Evolutionary conservation across 2,329 filamentous ascomycete species (phyloP), one percentile per base, ranked within the genome.

Genomic region (Colletotrichum eremochloae): DNA sequence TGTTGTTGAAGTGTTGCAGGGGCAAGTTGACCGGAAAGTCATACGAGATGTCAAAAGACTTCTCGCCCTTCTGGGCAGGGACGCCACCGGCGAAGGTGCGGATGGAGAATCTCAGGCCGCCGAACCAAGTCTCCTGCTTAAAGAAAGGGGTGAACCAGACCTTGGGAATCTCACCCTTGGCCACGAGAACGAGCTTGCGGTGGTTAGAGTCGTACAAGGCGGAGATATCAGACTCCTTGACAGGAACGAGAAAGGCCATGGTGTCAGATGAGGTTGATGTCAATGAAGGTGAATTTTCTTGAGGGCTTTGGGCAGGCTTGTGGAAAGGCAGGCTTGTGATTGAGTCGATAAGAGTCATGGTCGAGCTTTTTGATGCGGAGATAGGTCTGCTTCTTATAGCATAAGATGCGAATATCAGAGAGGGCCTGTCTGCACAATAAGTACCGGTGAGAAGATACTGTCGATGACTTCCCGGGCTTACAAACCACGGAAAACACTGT

Each of bases 301-400:
- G 58, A 38, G 44, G 44, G 60, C 7, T 63, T 63, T 63, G 44
- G 14, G 18, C 44, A n/a, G 18, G 44, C 20, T 46, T 46, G 44
- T n/a, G 44, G 18, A 46, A 46, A 20, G 44, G 18, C 18, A 46
- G 44, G 44, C 44, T 46, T 46, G 44, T 46, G 44, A n/a, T 46
- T 18, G 44, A 46, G 18, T 46, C 44, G 44, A 46, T 46, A 15
- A 46, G 44, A 46, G 44, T 46, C 44, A 46, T 46, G 44, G 20
- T 46, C 15, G 44, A 46, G 15, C 15, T 48, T 63, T 20, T 5
- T 52, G 31, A 63, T 52, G 46, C 31, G 20, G 44, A 63, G 12
- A 14, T n/a, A 48, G 31, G 60, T 52, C 44, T 63, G 29, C 44
- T 63, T 62, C 40, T 62, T 48, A 62, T 62, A 62, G 18, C n/a